Conservation (phyloP, 2,329 filamentous ascomycete species). For the Dactylonectria macrodidyma region DNA sequence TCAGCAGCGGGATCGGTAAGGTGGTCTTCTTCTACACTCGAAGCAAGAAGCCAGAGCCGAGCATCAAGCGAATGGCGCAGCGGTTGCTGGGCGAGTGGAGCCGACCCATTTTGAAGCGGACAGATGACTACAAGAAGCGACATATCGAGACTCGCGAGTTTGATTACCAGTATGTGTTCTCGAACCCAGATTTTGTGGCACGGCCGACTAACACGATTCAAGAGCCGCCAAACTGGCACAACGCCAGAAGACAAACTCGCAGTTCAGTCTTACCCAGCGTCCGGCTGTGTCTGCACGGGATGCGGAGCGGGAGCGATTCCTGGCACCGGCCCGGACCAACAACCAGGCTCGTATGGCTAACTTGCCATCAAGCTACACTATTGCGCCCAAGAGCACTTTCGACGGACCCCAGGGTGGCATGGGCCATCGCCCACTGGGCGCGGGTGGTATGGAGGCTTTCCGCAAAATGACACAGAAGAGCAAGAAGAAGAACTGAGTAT, state of each 20-base stretch:
- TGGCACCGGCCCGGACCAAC: constrained; percentile 68
- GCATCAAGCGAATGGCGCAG: constrained; percentile 95
- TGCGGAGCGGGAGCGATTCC: constrained; percentile 70
- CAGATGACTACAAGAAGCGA: constrained; percentile 94
- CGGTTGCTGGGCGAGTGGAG: constrained; percentile 96
- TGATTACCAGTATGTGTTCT: constrained; percentile 70
- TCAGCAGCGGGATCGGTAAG: constrained; percentile 95
- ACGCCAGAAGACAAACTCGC: constrained; percentile 62
- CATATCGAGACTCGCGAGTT: constrained; percentile 75
- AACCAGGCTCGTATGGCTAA: constrained; percentile 72
- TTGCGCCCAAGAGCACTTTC: constrained; percentile 74
- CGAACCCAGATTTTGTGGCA: neutral
- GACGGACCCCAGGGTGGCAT: constrained; percentile 64
- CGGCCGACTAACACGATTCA: constrained; percentile 32
- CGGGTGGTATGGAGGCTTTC: constrained; percentile 76
- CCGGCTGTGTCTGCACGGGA: constrained; percentile 62
- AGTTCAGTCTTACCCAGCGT: constrained; percentile 66
- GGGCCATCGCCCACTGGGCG: constrained; percentile 73
- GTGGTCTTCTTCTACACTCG: constrained; percentile 98
- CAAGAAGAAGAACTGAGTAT: constrained; percentile 62
- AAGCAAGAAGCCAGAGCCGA: constrained; percentile 88
- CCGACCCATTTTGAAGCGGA: constrained; percentile 91
- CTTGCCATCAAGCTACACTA: constrained; percentile 70
- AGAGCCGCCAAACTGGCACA: constrained; percentile 70
- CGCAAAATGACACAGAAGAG: constrained; percentile 76